These are phyloP conservation scores for Fraxinus platypoda DNA, from an alignment of 305 asterid genomes.

Conservation along the genomic window DNA sequence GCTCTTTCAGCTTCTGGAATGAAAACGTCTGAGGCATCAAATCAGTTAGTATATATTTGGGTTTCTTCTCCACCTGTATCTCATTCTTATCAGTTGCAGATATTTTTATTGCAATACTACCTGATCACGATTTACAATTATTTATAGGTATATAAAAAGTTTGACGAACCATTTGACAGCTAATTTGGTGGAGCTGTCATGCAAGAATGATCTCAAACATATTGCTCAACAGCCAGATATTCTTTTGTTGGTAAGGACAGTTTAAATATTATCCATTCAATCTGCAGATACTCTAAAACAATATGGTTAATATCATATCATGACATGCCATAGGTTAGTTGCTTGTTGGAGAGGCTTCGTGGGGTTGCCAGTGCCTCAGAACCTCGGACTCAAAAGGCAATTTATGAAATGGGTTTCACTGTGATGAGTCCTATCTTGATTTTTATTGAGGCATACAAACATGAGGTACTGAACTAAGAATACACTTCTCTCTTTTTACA, in stretches of 20 bases:
- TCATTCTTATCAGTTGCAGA: constrained; percentile 10
- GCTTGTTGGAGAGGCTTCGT: constrained; percentile 94
- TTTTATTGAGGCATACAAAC: constrained; percentile 75
- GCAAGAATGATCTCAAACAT: constrained; percentile 66
- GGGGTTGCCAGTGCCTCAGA: constrained; percentile 94
- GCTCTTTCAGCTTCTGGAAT: constrained; percentile 75
- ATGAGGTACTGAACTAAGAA: constrained; percentile 56
- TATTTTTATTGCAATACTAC: constrained; percentile 22
- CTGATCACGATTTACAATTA: constrained; percentile 21
- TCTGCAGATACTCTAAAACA: constrained; percentile 15
- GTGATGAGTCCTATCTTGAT: constrained; percentile 68
- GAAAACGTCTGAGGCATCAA: constrained; percentile 53
- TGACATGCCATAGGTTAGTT: constrained; percentile 62
- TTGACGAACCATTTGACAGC: constrained; percentile 70
- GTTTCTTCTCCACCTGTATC: constrained; percentile 4
- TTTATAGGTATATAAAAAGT: constrained; percentile 61
- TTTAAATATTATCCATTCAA: constrained; percentile 18
- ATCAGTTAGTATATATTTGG: constrained; percentile 54
- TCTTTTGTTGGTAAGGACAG: constrained; percentile 59
- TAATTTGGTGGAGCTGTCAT: constrained; percentile 69
- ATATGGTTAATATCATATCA: constrained; percentile 21
- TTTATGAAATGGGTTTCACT: constrained; percentile 81
- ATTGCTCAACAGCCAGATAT: constrained; percentile 85
- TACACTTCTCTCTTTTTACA: constrained; percentile 2
- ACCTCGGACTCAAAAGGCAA: constrained; percentile 82